These are phyloP conservation scores for Paracamarosporium sp. DNA, from an alignment of 2,329 filamentous ascomycete genomes.

Conservation along the genomic window DNA sequence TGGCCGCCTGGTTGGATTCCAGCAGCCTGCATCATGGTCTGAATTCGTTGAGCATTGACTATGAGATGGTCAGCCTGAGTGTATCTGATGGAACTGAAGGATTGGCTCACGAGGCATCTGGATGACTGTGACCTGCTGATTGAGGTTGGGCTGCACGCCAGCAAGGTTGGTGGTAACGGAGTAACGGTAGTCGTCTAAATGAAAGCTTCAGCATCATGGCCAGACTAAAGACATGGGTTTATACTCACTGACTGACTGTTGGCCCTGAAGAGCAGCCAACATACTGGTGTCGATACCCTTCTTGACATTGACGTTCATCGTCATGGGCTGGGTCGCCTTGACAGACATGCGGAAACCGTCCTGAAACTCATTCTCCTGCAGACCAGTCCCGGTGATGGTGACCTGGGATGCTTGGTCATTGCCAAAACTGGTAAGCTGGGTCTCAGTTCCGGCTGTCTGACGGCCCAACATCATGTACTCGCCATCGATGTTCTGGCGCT, in stretches of 20 bases:
- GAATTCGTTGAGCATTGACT: constrained; percentile 45
- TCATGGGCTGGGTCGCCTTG: constrained; percentile 43
- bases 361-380: constrained; percentile 48
- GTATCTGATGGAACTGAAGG: not conserved
- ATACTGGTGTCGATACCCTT: constrained; percentile 42
- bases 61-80: constrained; percentile 16
- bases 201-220: not conserved
- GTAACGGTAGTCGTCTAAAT: constrained; percentile 44
- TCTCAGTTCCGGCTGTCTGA: constrained; percentile 44
- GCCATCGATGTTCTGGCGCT: constrained; percentile 42
- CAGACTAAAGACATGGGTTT: not conserved
- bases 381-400: constrained; percentile 41
- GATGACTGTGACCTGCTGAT: constrained; percentile 44
- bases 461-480: constrained; percentile 48
- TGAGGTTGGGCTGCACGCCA: constrained; percentile 40
- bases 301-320: constrained; percentile 45
- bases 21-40: constrained; percentile 44
- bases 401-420: constrained; percentile 32
- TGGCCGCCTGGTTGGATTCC: constrained; percentile 38
- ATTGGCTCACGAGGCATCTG: constrained; percentile 44
- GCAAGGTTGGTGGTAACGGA: constrained; percentile 41
- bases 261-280: constrained; percentile 40
- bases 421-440: constrained; percentile 40
- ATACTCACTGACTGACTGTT: constrained; percentile 36
- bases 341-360: constrained; percentile 48